These are phyloP conservation scores for Aphanomyces cochlioides DNA, from an alignment of 352 stramenopile species.

Conservation along the genomic window DNA sequence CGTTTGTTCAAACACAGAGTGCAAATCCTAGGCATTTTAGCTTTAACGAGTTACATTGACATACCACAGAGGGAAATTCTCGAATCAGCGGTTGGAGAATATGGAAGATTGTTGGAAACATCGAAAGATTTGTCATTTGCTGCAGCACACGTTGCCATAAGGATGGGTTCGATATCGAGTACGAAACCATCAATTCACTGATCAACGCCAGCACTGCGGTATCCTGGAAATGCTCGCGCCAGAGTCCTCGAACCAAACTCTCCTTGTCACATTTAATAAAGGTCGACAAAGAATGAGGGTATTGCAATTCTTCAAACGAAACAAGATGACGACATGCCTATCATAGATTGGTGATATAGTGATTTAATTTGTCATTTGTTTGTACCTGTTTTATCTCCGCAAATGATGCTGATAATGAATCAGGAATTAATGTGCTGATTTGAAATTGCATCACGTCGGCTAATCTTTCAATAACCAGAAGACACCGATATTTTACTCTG, in stretches of 20 bases:
- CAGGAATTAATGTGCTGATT: constrained; percentile 31
- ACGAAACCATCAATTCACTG: constrained; percentile 51
- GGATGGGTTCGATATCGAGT: constrained; percentile 40
- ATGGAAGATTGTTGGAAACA: constrained; percentile 46
- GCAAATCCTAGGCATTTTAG: constrained; percentile 1
- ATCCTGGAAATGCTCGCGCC: constrained; percentile 39
- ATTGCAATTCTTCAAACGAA: constrained; percentile 50
- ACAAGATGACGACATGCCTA: constrained; percentile 45
- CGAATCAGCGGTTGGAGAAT: constrained; percentile 40
- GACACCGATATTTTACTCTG: constrained; percentile 47
- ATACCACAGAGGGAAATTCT: constrained; percentile 11
- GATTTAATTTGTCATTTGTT: background rate
- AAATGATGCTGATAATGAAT: background rate
- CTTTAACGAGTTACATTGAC: too few species aligned
- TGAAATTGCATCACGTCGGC: constrained; percentile 33
- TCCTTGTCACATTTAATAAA: constrained; percentile 52
- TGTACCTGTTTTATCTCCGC: constrained; percentile 14
- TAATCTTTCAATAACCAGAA: constrained; percentile 41
- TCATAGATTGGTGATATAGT: background rate
- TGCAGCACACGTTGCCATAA: constrained; percentile 51
- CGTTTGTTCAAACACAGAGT: constrained; percentile 42
- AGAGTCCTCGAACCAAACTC: constrained; percentile 41
- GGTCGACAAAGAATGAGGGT: constrained; percentile 43
- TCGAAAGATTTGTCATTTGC: constrained; percentile 44
- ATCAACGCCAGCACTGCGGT: constrained; percentile 43